Evolutionary conservation across 371 early-diverging fungal genomes (phyloP).

Genomic region (Umbelopsis sp.): DNA sequence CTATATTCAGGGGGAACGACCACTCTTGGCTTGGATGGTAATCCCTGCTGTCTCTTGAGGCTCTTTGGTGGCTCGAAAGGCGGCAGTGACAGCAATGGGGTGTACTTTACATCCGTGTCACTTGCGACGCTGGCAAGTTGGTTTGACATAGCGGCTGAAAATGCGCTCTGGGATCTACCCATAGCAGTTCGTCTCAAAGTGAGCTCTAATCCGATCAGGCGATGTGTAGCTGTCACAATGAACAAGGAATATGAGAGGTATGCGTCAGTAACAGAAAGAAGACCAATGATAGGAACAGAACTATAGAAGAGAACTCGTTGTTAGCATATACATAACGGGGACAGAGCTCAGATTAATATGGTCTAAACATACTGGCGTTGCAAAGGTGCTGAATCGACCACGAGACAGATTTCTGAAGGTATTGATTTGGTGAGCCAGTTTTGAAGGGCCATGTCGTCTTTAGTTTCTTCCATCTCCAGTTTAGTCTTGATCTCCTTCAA

Average conservation of each 20-base stretch:
- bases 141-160: conserved; percentile 23
- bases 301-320: neutral
- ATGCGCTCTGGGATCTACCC: conserved; percentile 4
- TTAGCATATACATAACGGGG: neutral
- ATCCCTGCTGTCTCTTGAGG: conserved; percentile 21
- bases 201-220: conserved; percentile 31
- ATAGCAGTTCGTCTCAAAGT: conserved; percentile 24
- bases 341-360: neutral
- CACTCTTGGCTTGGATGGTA: conserved; percentile 35
- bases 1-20: conserved; percentile 35
- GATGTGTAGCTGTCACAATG: conserved; percentile 30
- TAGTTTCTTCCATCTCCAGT: neutral
- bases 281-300: conserved; percentile 39
- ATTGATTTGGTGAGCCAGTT: conserved; percentile 2
- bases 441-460: neutral
- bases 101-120: conserved; percentile 18
- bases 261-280: conserved; percentile 35
- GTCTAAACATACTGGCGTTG: conserved; percentile 5
- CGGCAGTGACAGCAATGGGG: conserved; percentile 34
- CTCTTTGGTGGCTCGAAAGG: conserved; percentile 32
- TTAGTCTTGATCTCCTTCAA: conserved; percentile 20
- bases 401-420: conserved; percentile 20
- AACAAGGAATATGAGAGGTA: conserved; percentile 48
- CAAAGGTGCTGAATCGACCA: conserved; percentile 23
- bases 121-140: conserved; percentile 26